Percentiles rank a stretch among this genome's conserved stretches.
These are phyloP conservation scores for Phaffia australis DNA, from an alignment of 768 basidiomycete genomes.

Conservation along the genomic window DNA sequence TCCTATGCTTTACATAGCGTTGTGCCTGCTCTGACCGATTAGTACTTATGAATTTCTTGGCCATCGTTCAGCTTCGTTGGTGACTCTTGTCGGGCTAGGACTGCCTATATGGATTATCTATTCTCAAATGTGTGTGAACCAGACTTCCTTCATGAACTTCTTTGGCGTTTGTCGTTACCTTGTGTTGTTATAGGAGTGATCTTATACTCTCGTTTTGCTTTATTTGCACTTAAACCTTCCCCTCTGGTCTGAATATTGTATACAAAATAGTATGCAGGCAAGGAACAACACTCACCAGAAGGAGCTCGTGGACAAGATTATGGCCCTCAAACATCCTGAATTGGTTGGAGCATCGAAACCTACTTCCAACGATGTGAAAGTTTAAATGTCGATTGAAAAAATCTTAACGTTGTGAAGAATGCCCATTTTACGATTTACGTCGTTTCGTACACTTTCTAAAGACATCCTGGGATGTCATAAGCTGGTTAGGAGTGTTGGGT, in stretches of 20 bases:
- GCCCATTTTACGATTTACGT: too few relatives aligned
- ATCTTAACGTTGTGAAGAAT: neutral
- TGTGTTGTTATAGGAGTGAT: neutral
- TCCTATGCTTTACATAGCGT: neutral
- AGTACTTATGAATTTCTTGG: neutral
- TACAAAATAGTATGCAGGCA: neutral
- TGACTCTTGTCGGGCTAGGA: constrained; percentile 5
- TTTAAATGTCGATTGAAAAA: neutral
- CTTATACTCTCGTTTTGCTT: neutral
- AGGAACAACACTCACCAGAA: neutral
- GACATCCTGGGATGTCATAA: too few relatives aligned
- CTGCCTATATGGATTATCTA: constrained; percentile 13
- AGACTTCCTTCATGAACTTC: too few relatives aligned
- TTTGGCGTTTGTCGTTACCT: too few relatives aligned
- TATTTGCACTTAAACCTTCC: neutral
- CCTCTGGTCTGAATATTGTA: neutral
- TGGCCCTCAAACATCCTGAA: neutral
- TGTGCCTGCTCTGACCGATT: constrained; percentile 3
- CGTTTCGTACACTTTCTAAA: too few relatives aligned
- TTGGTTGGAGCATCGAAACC: too few relatives aligned
- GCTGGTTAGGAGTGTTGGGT: too few relatives aligned
- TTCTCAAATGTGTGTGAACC: neutral
- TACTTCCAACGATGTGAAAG: too few relatives aligned
- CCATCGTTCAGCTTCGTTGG: neutral
- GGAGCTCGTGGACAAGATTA: neutral